Base-by-base conservation (phyloP, 2,329 filamentous ascomycete species). In the Monosporascus sp. region DNA sequence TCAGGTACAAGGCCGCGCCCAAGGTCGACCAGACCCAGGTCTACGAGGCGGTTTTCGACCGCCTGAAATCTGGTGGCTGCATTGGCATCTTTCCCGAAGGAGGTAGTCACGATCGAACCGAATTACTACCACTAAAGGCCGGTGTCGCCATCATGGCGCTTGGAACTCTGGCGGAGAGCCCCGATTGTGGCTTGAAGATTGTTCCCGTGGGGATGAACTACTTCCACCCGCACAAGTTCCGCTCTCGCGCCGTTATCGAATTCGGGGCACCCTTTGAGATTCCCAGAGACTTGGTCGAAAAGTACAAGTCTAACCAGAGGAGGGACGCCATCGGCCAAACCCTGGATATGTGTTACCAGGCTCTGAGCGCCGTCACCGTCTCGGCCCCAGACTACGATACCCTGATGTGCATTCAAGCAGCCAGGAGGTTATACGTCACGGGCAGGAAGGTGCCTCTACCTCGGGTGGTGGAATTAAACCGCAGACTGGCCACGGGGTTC, bases 141-240 rank as follows among this genome's bases (percentile, higher is more conserved):
- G 93, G 93, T 70, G 90, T 99, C 55, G 94, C 94, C 54, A 94
- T 99, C 66, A 99, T 99, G 93, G 94, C 93, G 14, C 81, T 99
- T 37, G 93, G 93, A 39, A 88, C 94, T 1, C 77, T 97, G 50
- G 90, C 89, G 5, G 86, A 90, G 53, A 85, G 92, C 57, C 92
- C 92, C 3, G 80, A 93, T 59, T 96, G 90, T 66, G 90, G 89
- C 31, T 77, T 99, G 57, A 95, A 92, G 72, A 97, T 99, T 63
- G 90, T 99, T 24, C 94, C 94, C 3, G 92, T 94, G 50, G 93
- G 93, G 63, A 97, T 99, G 93, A 99, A 99, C 72, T 99, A 99
- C 73, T 99, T 99, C 74, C 93, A 97, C 72, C 89, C 93, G 0
- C 93, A 99, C 79, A 99, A 97, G 71, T 99, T 99, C 73, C 88